Percentiles rank a stretch among this genome's conserved stretches.
phyloP scores from a whole-genome alignment of 148 eudicot genomes.

The Vaccinium myrtillus region DNA sequence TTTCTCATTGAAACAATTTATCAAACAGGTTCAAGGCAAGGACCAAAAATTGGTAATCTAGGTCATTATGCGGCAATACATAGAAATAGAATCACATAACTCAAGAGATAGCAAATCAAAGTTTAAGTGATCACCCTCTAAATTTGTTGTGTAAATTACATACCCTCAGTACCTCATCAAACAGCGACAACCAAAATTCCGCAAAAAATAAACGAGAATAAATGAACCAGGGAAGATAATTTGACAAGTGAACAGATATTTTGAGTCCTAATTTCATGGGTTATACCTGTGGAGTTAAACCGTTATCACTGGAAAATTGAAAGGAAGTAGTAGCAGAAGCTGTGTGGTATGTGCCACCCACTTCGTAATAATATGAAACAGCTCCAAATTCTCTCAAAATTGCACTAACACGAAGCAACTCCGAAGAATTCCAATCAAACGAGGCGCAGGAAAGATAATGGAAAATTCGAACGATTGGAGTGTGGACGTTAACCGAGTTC shows the following conservation, averaged over 20 bases:
- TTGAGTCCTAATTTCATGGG: neutral
- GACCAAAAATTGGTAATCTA: too few species aligned
- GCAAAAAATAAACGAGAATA: too few species aligned
- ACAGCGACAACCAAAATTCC: neutral
- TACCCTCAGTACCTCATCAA: neutral
- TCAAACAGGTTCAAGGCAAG: slow-evolving; percentile 11
- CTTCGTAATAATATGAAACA: neutral
- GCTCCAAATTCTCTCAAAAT: neutral
- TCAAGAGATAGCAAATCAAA: too few species aligned
- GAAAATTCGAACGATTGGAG: neutral
- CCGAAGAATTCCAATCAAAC: neutral
- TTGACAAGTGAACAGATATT: neutral
- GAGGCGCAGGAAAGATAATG: neutral
- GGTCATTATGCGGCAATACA: too few species aligned
- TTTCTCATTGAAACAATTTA: neutral
- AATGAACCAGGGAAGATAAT: neutral
- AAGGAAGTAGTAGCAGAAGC: neutral
- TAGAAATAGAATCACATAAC: too few species aligned
- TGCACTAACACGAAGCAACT: neutral
- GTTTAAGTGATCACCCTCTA: too few species aligned
- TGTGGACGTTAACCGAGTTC: neutral
- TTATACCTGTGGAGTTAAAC: neutral
- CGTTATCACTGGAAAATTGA: neutral
- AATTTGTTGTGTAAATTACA: neutral
- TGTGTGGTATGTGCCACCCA: neutral